Conservation (phyloP, 331 rosid species). For the Dryas integrifolia region DNA sequence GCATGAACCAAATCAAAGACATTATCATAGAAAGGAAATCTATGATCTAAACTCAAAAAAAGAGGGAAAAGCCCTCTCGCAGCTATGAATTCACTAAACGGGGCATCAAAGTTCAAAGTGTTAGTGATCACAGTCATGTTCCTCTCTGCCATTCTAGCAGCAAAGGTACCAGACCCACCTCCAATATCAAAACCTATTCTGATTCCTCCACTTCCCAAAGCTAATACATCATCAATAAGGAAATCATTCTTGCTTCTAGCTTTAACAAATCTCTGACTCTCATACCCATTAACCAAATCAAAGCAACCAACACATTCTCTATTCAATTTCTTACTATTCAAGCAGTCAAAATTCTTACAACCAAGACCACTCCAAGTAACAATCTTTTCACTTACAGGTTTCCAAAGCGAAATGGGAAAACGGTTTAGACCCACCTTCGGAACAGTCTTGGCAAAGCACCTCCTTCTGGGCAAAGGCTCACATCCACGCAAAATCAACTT, state of each 20-base stretch:
- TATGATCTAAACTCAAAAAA: constrained; percentile 69
- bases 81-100: constrained; percentile 80
- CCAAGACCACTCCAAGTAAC: constrained; percentile 77
- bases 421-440: constrained; percentile 60
- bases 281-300: constrained; percentile 64
- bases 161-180: constrained; percentile 88
- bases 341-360: constrained; percentile 75
- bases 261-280: constrained; percentile 65
- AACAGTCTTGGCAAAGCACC: constrained; percentile 71
- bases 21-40: constrained; percentile 83
- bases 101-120: constrained; percentile 78
- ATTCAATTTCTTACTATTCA: constrained; percentile 59
- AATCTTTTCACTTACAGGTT: constrained; percentile 58
- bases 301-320: constrained; percentile 76
- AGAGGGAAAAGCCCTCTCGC: constrained; percentile 90
- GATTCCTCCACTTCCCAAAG: constrained; percentile 69
- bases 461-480: constrained; percentile 86
- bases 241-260: constrained; percentile 73
- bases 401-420: constrained; percentile 81
- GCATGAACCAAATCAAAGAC: constrained; percentile 82
- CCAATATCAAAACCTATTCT: constrained; percentile 79
- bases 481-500: constrained; percentile 66
- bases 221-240: constrained; percentile 67
- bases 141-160: constrained; percentile 82
- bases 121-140: constrained; percentile 64